A percentile compares a stretch with the other conserved stretches of the same genome.
These are phyloP conservation scores for Gnomoniopsis sp. DNA, from an alignment of 2,329 filamentous ascomycete genomes.

Conservation along the genomic window DNA sequence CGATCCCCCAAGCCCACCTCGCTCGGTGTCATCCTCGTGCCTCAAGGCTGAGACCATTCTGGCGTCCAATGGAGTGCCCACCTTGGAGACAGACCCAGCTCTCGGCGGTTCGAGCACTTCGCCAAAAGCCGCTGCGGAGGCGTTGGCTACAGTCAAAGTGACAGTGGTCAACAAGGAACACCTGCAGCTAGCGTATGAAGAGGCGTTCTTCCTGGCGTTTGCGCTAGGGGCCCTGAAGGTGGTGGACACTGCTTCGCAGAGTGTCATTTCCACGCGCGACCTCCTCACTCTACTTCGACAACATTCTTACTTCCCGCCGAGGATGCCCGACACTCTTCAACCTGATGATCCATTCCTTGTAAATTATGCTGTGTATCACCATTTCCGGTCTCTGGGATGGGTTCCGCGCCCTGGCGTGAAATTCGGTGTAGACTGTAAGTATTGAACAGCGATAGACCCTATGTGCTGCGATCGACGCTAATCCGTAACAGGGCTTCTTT, in stretches of 20 bases:
- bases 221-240: conserved; percentile 72
- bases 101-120: not conserved
- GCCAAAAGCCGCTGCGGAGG: not conserved
- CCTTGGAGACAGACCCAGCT: not conserved
- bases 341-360: conserved; percentile 83
- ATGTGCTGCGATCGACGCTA: not conserved
- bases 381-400: conserved; percentile 95
- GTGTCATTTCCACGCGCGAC: conserved; percentile 48
- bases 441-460: not conserved
- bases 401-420: conserved; percentile 90
- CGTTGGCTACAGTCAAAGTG: not conserved
- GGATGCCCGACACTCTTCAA: conserved; percentile 42
- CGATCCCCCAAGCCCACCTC: conserved; percentile 48
- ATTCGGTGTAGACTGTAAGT: conserved; percentile 75
- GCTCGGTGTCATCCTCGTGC: conserved; percentile 10
- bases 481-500: conserved; percentile 63
- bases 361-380: conserved; percentile 88
- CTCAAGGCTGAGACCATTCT: not conserved
- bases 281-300: conserved; percentile 66
- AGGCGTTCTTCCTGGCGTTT: conserved; percentile 87
- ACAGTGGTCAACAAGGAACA: conserved; percentile 65
- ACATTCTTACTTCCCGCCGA: conserved; percentile 66
- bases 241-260: conserved; percentile 42
- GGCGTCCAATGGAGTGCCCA: not conserved
- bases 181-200: conserved; percentile 85